Conservation (phyloP, 352 stramenopile genomes). For the Phytophthora sojae region DNA sequence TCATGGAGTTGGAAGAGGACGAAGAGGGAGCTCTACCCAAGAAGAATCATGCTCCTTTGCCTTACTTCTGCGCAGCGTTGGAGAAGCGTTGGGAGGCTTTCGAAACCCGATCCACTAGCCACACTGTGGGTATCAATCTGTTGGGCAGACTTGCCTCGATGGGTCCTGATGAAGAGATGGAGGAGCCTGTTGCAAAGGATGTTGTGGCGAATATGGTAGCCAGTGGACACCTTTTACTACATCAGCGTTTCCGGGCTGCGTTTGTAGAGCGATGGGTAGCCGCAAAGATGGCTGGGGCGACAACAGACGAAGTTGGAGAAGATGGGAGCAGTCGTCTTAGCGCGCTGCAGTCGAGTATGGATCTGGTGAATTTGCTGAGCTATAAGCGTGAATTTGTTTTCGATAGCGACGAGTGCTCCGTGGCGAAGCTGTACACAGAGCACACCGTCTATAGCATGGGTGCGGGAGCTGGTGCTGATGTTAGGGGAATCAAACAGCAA, state of each 20-base stretch:
- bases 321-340: constrained; percentile 53
- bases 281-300: constrained; percentile 54
- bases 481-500: constrained; percentile 76
- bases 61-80: constrained; percentile 55
- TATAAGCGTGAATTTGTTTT: constrained; percentile 92
- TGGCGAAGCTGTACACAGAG: constrained; percentile 83
- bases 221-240: constrained; percentile 66
- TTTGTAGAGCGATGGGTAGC: constrained; percentile 76
- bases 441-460: constrained; percentile 80
- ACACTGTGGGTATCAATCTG: constrained; percentile 60
- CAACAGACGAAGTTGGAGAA: constrained; percentile 58
- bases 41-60: constrained; percentile 45
- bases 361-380: constrained; percentile 84
- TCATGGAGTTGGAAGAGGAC: constrained; percentile 36
- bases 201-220: constrained; percentile 62
- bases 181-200: constrained; percentile 61
- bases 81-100: constrained; percentile 61
- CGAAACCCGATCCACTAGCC: constrained; percentile 61
- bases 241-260: constrained; percentile 79
- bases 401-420: constrained; percentile 61
- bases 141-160: constrained; percentile 57
- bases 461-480: constrained; percentile 60
- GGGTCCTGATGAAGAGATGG: constrained; percentile 49
- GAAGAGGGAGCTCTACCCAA: constrained; percentile 22
- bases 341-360: constrained; percentile 79